A percentile compares a stretch with the other conserved stretches of the same genome.
Evolutionary conservation across 306 rosid species (phyloP).

Genomic region (Quercus robur): DNA sequence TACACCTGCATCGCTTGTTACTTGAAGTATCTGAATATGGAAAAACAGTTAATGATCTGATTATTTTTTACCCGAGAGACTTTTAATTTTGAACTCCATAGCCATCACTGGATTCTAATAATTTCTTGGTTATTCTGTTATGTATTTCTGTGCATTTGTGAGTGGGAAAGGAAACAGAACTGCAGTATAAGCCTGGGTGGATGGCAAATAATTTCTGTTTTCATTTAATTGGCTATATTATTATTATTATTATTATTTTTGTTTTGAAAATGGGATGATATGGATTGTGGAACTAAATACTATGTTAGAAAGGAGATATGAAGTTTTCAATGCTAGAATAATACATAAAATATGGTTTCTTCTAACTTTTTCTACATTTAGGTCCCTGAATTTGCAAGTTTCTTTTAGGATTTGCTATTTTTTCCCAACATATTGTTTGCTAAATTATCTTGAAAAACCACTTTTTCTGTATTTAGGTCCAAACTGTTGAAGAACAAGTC

Average conservation of each 20-base stretch:
- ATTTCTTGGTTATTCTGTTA: not conserved
- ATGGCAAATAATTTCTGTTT: not conserved
- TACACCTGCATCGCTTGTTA: not conserved
- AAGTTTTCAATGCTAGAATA: not conserved
- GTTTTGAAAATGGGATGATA: not conserved
- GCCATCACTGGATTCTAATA: not conserved
- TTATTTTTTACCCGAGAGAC: not conserved
- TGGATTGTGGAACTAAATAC: not conserved
- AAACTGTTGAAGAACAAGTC: constrained; percentile 99
- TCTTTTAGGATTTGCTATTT: not conserved
- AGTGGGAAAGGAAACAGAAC: no score
- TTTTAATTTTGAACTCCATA: not conserved
- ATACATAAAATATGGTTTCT: not conserved
- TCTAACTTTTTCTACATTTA: not conserved
- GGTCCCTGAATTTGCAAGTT: not conserved
- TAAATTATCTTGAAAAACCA: constrained; percentile 12
- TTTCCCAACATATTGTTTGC: constrained; percentile 2
- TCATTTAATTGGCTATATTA: not conserved
- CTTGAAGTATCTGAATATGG: not conserved
- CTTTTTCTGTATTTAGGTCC: constrained; percentile 56
- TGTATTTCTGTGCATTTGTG: no score
- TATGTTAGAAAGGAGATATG: no score
- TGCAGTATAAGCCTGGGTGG: no score
- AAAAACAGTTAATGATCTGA: not conserved
- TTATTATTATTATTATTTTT: no score